Percentiles rank a stretch among this genome's conserved stretches.
Conservation (phyloP, 495 filamentous ascomycete genomes). For the Aspergillus sclerotioniger region DNA sequence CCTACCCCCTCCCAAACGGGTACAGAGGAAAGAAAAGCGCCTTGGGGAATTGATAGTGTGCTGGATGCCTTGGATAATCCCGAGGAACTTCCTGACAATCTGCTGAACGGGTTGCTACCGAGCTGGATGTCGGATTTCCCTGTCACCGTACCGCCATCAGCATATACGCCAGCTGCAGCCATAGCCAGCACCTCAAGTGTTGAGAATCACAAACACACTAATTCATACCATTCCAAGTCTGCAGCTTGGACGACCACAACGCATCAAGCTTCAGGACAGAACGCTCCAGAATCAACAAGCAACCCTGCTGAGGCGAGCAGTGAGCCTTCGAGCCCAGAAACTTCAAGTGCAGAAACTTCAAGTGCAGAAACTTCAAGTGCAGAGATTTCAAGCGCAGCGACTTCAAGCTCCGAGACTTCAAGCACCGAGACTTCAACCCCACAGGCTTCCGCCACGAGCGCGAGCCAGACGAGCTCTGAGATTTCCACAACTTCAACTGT, state of each 20-base stretch:
- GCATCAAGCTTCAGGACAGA: too few relatives aligned
- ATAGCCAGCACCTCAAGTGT: neutral
- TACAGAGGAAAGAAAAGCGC: conserved; percentile 20
- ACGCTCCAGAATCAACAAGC: too few relatives aligned
- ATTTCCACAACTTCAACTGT: neutral
- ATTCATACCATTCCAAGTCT: neutral
- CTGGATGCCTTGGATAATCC: conserved; percentile 27
- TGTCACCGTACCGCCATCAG: conserved; percentile 6
- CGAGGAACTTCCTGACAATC: conserved; percentile 17
- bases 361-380: neutral
- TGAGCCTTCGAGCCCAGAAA: neutral
- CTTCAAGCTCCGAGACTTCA: neutral
- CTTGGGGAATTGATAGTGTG: conserved; percentile 10
- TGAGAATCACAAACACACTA: neutral
- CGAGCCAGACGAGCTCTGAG: neutral
- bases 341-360: neutral
- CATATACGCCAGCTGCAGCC: neutral
- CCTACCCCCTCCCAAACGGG: conserved; percentile 24
- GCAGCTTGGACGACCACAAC: too few relatives aligned
- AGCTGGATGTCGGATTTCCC: neutral
- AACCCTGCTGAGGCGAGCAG: neutral
- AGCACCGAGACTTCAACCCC: neutral
- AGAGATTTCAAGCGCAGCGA: too few relatives aligned
- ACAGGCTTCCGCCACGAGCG: neutral
- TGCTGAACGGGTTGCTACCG: conserved; percentile 9